Evolutionary conservation across 176 grass and related monocot species (phyloP).

Genomic region (barley (Hordeum vulgare)): MorexV3_pseudomolecules_assembly NC_058519.1:554722541-554723040

Average conservation of each 20-base stretch:
- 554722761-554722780: no score
- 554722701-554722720: no score
- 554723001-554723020: background rate
- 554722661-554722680: background rate
- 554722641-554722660: background rate
- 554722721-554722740: background rate
- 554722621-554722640: no score
- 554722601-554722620: no score
- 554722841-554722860: background rate
- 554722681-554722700: no score
- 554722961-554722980: conserved; percentile 33
- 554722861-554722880: background rate
- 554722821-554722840: background rate
- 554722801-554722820: background rate
- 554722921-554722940: conserved; percentile 50
- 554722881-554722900: conserved; percentile 27
- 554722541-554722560: no score
- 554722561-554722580: no score
- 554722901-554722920: conserved; percentile 30
- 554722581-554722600: no score
- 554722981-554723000: background rate
- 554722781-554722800: background rate
- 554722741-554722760: background rate
- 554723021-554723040: background rate
- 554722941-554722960: conserved; percentile 51